Percentiles rank a stretch among this genome's conserved stretches.
Evolutionary conservation across 768 basidiomycete genomes (phyloP).

Genomic region (Lentinula boryana): DNA sequence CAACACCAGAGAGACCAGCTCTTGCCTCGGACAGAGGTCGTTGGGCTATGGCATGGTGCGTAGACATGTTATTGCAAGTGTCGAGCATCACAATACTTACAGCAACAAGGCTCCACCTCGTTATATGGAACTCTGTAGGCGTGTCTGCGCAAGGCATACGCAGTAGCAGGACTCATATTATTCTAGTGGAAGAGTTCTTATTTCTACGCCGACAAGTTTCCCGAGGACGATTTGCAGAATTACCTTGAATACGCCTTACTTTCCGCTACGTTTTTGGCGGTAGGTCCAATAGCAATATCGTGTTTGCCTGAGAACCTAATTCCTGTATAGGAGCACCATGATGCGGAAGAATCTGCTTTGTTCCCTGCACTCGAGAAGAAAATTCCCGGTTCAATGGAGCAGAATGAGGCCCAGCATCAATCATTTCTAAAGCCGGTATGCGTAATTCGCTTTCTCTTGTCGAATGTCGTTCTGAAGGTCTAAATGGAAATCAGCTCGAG

Average conservation of each 20-base stretch:
- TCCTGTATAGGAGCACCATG: slow-evolving; percentile 7
- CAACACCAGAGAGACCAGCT: slow-evolving; percentile 2
- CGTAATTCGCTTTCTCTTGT: background rate
- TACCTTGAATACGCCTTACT: slow-evolving; percentile 8
- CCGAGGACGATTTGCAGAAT: slow-evolving; percentile 6
- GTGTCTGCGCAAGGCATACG: background rate
- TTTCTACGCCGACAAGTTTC: slow-evolving; percentile 12
- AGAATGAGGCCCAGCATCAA: slow-evolving; percentile 11
- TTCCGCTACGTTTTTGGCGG: slow-evolving; percentile 2
- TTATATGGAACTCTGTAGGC: slow-evolving; percentile 10
- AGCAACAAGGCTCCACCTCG: slow-evolving; percentile 6
- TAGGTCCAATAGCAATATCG: background rate
- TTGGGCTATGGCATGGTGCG: slow-evolving; percentile 12
- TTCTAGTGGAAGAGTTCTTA: slow-evolving; percentile 11
- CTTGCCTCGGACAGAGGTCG: slow-evolving; percentile 4
- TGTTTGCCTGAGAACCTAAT: background rate
- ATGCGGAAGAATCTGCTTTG: slow-evolving; percentile 8
- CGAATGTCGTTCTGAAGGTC: background rate
- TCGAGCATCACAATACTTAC: background rate
- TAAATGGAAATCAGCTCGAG: background rate
- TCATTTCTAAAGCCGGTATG: slow-evolving; percentile 6
- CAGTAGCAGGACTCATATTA: background rate
- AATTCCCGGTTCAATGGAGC: slow-evolving; percentile 7
- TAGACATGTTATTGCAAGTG: background rate
- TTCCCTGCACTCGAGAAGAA: slow-evolving; percentile 9